A percentile compares a stretch with the other conserved stretches of the same genome.
phyloP scores from a whole-genome alignment of 192 early-diverging fungal genomes.

The Backusella tarrabulga region DNA sequence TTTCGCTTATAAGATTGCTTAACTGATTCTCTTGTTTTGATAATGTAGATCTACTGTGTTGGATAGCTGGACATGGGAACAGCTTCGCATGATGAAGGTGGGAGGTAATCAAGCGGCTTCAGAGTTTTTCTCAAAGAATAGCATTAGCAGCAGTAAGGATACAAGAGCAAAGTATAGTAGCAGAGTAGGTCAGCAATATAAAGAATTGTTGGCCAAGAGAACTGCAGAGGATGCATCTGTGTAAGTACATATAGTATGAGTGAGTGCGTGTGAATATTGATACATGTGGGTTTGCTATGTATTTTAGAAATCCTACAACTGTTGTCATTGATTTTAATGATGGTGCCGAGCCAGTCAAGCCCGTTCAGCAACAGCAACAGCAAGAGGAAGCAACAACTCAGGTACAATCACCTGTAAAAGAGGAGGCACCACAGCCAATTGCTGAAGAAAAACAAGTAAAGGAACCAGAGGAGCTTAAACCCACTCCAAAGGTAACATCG shows the following conservation, averaged over 20 bases:
- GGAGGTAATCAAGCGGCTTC: constrained; percentile 82
- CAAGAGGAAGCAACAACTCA: background rate
- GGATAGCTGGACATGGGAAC: constrained; percentile 94
- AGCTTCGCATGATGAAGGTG: constrained; percentile 88
- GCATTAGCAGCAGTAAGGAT: constrained; percentile 61
- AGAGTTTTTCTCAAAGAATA: constrained; percentile 83
- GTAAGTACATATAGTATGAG: constrained; percentile 11
- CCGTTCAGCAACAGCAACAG: background rate
- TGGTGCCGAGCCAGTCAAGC: background rate
- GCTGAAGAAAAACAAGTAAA: background rate
- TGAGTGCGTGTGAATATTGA: background rate
- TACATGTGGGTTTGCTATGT: background rate
- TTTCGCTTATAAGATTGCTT: background rate
- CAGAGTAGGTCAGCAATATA: constrained; percentile 76
- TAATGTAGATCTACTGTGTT: constrained; percentile 72
- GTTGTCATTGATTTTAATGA: constrained; percentile 23
- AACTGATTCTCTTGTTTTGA: background rate
- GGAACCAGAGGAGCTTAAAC: background rate
- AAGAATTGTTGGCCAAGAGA: constrained; percentile 73
- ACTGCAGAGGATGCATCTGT: constrained; percentile 62
- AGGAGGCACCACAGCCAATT: background rate
- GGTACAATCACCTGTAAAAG: background rate
- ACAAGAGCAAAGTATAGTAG: constrained; percentile 84
- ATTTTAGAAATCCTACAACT: constrained; percentile 24
- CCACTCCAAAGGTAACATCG: constrained; percentile 20